Evolutionary conservation across 208 protist genomes (phyloP), one percentile per base, ranked within the genome.

Genomic region (Acanthamoeba quina): DNA sequence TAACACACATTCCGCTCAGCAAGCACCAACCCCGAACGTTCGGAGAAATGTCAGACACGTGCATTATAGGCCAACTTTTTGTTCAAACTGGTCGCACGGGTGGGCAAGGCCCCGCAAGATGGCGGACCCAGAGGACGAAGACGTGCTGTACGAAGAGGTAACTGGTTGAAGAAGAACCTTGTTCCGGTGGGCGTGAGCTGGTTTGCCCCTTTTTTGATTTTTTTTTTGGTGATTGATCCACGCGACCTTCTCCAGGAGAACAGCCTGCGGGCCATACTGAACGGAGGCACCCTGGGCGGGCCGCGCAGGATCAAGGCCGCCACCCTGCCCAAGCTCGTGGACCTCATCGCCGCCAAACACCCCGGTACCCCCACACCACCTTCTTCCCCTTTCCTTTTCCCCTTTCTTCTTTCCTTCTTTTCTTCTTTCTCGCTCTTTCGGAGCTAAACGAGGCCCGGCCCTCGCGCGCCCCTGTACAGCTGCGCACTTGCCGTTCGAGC

Each of bases 211-310:
- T 37, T 37, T 37, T 37, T 37, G 41, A 44, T 44, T 44, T 44
- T 44, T 44, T n/a, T n/a, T n/a, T n/a, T n/a, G n/a, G n/a, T n/a
- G n/a, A n/a, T n/a, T n/a, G n/a, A n/a, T n/a, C n/a, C n/a, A n/a
- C n/a, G n/a, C n/a, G n/a, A n/a, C n/a, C n/a, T n/a, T n/a, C n/a
- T n/a, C n/a, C 64, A 72, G 64, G 64, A 72, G 64, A 72, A 72
- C 31, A 72, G 64, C 64, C 64, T 72, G 9, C 64, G 64, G 29
- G 64, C 64, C 64, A 72, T 72, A n/a, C 64, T 72, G 17, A 72
- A 37, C 29, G 64, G 64, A 10, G 64, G 64, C 29, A 72, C 64
- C 13, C 17, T 72, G 64, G 64, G 64, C 3, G 64, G 31, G 10
- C 29, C 64, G 17, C 26, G 64, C 64, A 72, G 64, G 29, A 41